Conservation (phyloP, 2,329 filamentous ascomycete genomes). For the Paraphoma sp. region DNA sequence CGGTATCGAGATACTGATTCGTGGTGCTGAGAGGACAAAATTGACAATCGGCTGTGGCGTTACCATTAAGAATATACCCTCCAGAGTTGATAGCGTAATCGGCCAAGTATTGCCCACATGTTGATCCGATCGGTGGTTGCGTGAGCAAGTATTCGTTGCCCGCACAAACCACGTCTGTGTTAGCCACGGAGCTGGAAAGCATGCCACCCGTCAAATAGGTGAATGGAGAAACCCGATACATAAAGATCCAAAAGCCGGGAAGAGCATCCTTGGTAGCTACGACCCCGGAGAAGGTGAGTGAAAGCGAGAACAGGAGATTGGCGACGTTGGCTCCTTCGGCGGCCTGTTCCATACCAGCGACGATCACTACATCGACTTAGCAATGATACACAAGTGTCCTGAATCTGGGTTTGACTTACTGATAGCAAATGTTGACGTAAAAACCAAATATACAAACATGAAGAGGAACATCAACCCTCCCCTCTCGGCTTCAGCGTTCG, state of each 20-base stretch:
- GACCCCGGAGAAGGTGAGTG: constrained; percentile 73
- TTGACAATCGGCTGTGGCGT: neutral
- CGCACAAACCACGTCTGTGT: constrained; percentile 31
- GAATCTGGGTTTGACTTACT: constrained; percentile 53
- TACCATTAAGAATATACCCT: neutral
- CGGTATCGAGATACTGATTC: neutral
- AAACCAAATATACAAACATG: constrained; percentile 75
- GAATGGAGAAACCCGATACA: constrained; percentile 73
- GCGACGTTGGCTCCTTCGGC: constrained; percentile 74
- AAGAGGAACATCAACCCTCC: constrained; percentile 78
- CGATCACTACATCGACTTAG: too few relatives aligned
- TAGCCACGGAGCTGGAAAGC: constrained; percentile 65
- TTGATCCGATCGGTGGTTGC: neutral
- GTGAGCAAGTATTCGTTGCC: neutral
- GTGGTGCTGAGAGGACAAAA: neutral
- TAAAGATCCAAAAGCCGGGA: constrained; percentile 78
- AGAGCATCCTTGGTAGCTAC: constrained; percentile 63
- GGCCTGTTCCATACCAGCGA: constrained; percentile 71
- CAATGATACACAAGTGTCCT: too few relatives aligned
- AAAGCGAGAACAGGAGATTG: constrained; percentile 59
- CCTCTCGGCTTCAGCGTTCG: constrained; percentile 67
- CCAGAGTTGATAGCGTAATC: neutral
- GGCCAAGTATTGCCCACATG: neutral
- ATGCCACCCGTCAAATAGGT: constrained; percentile 63
- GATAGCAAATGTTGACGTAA: constrained; percentile 74